Conservation (phyloP, 768 basidiomycete genomes). For the Leccinum imitatum region DNA sequence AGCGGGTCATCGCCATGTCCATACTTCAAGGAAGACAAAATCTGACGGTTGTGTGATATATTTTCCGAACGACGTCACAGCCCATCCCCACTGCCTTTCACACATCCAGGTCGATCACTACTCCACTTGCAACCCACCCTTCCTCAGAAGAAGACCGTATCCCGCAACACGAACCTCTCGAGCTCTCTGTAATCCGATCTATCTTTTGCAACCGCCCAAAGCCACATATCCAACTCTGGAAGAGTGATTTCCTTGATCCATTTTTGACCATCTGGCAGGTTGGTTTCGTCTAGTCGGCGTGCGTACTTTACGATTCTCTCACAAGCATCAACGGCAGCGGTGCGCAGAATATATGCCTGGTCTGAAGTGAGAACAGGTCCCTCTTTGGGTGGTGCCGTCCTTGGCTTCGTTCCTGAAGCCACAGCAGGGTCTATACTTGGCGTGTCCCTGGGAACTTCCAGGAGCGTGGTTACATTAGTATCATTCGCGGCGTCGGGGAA, state of each 20-base stretch:
- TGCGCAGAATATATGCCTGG: constrained; percentile 73
- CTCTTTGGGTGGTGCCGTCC: constrained; percentile 34
- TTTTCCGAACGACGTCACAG: constrained; percentile 5
- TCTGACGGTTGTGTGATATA: not conserved
- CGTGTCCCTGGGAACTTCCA: constrained; percentile 32
- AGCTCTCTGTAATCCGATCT: constrained; percentile 66
- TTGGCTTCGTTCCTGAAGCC: constrained; percentile 15
- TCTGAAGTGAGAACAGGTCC: constrained; percentile 55
- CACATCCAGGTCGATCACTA: not conserved
- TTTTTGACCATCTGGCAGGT: constrained; percentile 27
- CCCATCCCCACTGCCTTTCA: constrained; percentile 1
- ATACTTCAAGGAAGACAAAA: not conserved
- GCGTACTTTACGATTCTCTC: constrained; percentile 63
- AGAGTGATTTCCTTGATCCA: constrained; percentile 60
- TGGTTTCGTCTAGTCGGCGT: constrained; percentile 30
- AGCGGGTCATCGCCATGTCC: not conserved
- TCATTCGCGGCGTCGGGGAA: constrained; percentile 50
- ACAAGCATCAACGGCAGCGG: constrained; percentile 78
- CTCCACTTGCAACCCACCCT: not conserved
- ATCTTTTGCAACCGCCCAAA: constrained; percentile 84
- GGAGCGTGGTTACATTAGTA: constrained; percentile 39
- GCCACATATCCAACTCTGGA: constrained; percentile 70
- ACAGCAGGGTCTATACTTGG: constrained; percentile 2
- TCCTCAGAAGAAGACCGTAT: constrained; percentile 66
- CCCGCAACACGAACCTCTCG: constrained; percentile 61